Conservation (phyloP, 148 eudicot species). For the Rhododendron vialii region DNA sequence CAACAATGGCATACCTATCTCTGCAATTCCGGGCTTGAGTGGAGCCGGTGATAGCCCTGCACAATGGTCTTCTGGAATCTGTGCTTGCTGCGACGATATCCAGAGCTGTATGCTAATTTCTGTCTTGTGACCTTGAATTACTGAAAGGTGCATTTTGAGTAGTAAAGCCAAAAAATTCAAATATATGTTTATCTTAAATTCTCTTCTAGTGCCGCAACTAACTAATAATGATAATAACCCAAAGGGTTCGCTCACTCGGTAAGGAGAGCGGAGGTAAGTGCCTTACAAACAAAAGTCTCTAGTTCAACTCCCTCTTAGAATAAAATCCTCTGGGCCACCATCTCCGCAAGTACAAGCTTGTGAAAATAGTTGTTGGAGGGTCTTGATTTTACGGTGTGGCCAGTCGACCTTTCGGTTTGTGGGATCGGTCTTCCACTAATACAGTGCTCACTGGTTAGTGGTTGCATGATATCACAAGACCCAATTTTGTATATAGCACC, state of each 20-base stretch:
- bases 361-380: not conserved
- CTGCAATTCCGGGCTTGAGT: constrained; percentile 11
- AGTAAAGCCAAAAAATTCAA: constrained; percentile 13
- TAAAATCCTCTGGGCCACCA: not conserved
- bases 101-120: constrained; percentile 90
- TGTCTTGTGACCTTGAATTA: constrained; percentile 61
- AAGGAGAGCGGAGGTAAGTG: not conserved
- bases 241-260: not conserved
- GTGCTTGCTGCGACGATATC: constrained; percentile 94
- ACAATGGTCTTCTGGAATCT: constrained; percentile 95
- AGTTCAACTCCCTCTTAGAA: not conserved
- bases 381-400: not conserved
- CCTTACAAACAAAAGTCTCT: not conserved
- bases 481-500: not conserved
- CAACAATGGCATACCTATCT: constrained; percentile 16
- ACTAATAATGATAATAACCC: not conserved
- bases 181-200: not conserved
- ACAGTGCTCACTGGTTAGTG: not conserved
- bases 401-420: not conserved
- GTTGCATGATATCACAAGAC: not conserved
- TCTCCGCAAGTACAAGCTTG: not conserved
- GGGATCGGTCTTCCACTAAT: not conserved
- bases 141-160: constrained; percentile 52
- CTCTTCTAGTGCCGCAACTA: not conserved
- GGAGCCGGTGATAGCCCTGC: constrained; percentile 19